phyloP scores from a whole-genome alignment of 1,284 basidiomycete genomes.

The Irpex rosettiformis region DNA sequence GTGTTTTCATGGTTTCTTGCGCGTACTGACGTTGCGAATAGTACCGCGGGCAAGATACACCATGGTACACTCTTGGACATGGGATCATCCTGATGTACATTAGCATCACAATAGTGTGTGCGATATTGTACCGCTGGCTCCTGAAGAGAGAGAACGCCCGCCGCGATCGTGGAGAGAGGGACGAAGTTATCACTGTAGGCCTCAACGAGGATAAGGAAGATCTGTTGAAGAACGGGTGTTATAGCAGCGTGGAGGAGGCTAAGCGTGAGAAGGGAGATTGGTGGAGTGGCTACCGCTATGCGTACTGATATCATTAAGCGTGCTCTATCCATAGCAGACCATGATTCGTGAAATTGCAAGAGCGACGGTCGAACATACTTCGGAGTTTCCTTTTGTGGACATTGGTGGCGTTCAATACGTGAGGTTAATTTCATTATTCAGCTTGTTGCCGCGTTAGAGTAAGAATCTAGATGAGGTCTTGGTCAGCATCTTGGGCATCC shows the following conservation, averaged over 20 bases:
- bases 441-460: too few relatives aligned
- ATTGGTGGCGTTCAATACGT: too few relatives aligned
- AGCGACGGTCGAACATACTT: too few relatives aligned
- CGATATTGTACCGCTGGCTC: slow-evolving; percentile 33
- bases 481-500: too few relatives aligned
- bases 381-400: too few relatives aligned
- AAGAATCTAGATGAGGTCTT: too few relatives aligned
- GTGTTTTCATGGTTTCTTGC: not conserved
- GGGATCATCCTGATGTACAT: slow-evolving; percentile 49
- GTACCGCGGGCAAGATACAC: slow-evolving; percentile 26
- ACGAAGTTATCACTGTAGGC: slow-evolving; percentile 42
- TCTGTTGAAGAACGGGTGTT: slow-evolving; percentile 23
- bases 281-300: slow-evolving; percentile 38
- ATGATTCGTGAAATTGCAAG: too few relatives aligned
- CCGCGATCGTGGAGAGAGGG: slow-evolving; percentile 41
- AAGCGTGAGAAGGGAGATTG: slow-evolving; percentile 36
- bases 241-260: slow-evolving; percentile 28
- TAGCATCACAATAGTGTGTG: slow-evolving; percentile 40
- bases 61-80: slow-evolving; percentile 50
- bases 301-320: slow-evolving; percentile 24
- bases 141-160: slow-evolving; percentile 40
- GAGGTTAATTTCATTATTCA: too few relatives aligned
- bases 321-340: too few relatives aligned
- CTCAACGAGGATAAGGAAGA: slow-evolving; percentile 27
- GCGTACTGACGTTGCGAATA: not conserved